phyloP scores from a whole-genome alignment of 257 asterid genomes.

The Nicotiana knightiana region DNA sequence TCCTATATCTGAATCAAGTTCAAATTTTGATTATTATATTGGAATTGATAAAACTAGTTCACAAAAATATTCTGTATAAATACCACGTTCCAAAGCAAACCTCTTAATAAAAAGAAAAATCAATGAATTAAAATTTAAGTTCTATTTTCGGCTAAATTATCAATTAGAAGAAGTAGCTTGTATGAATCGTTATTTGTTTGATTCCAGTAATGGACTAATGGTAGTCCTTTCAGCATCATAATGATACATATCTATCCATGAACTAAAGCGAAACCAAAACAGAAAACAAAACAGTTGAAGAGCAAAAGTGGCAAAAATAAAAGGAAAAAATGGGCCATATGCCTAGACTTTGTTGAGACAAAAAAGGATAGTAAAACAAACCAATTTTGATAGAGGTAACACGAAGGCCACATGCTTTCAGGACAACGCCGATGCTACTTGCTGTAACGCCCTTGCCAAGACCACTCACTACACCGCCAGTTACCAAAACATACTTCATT shows the following conservation, averaged over 20 bases:
- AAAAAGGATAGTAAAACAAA: constrained; percentile 10
- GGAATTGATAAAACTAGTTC: not conserved
- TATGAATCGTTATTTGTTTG: not conserved
- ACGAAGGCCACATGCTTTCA: constrained; percentile 92
- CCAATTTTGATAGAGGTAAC: constrained; percentile 98
- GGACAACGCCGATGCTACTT: constrained; percentile 97
- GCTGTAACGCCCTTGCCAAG: constrained; percentile 99
- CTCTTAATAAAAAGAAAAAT: not conserved
- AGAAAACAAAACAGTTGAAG: not conserved
- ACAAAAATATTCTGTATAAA: not conserved
- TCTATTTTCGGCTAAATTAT: not conserved
- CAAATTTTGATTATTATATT: not conserved
- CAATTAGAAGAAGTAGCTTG: not conserved
- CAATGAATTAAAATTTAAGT: not conserved
- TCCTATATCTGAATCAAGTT: not conserved
- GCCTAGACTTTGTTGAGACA: not conserved
- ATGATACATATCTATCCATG: not conserved
- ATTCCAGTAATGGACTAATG: not conserved
- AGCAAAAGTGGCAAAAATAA: not conserved
- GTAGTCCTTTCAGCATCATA: not conserved
- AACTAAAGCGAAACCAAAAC: not conserved
- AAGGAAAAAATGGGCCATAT: not conserved
- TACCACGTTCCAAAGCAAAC: not conserved
- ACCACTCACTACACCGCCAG: constrained; percentile 99
- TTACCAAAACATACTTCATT: constrained; percentile 90